Evolutionary conservation across 768 basidiomycete genomes (phyloP), one percentile per base, ranked within the genome.

Genomic region (Lactifluus piperatus): DNA sequence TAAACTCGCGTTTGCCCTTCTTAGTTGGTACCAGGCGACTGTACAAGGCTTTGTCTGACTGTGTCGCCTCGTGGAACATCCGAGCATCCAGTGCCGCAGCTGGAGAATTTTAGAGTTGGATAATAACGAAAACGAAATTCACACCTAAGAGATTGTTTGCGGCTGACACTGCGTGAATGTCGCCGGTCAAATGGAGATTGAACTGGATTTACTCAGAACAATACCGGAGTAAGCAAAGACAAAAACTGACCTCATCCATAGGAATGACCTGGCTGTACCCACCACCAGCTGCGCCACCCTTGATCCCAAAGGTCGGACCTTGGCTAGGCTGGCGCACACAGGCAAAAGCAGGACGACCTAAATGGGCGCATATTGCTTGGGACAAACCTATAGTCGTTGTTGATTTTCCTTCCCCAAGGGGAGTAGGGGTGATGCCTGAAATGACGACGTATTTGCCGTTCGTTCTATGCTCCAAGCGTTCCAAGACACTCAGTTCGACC

Each of bases 201-300:
- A 99, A 98, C 88, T 91, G 18, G 43, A 22, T 34, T 22, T 16
- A 22, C 8, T 60, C 55, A 52, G 66, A 57, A n/a, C 27, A 27
- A 18, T 44, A 47, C 20, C 18, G 7, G 7, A 5, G 20, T 32
- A 27, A 13, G n/a, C 18, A 34, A 34, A 10, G 9, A 5, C 8
- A 14, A 29, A 4, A 16, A 60, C 71, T 54, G 63, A 88, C 88
- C 76, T 97, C 95, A 68, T 97, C 95, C 95, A 98, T 97, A 43
- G 95, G 95, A 74, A 98, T 98, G 68, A 99, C 91, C 70, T 97
- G 94, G 70, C 91, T 93, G 76, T 98, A 99, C 53, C 95, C 95
- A 61, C 95, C 95, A 41, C 97, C 95, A 44, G 95, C 95, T 37
- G 95, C 95, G 67, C 95, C 97, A 65, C 95, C 95, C 74, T 99